Base-by-base conservation (phyloP, 2,329 filamentous ascomycete genomes). In the Colletotrichum echinochloae region DNA sequence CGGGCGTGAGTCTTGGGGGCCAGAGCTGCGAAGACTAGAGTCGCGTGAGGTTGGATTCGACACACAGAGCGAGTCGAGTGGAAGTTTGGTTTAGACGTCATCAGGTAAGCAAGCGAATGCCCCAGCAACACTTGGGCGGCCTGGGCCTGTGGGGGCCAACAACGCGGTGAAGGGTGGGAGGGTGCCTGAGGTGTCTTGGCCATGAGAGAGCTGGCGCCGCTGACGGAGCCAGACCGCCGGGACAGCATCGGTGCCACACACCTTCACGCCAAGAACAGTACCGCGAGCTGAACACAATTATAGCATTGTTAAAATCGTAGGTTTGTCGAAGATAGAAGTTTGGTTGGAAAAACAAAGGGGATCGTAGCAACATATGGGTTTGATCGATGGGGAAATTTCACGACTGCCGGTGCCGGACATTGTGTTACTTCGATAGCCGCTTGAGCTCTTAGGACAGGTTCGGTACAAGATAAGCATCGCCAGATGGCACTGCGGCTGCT, bases 41-140 rank as follows among this genome's bases (percentile, higher is more conserved):
- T 68, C 63, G 55, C 23, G 67, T 66, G 63, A 66, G 51, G 56
- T 55, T 60, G 67, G 54, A 41, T 44, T 60, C 26, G 28, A 44
- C 37, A 39, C 26, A 51, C 35, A 51, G 41, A 55, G 23, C 26
- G 41, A 35, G 37, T 28, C 30, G 35, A 56, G 65, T 59, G 16
- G 64, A 57, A 63, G 64, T 52, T 59, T 63, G 49, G 46, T 57
- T 59, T 46, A 63, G 64, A 71, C 65, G 68, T 68, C 64, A 63
- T 68, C 48, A 56, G 51, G 64, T 63, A 71, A 71, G 68, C 64
- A 52, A 71, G n/a, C n/a, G n/a, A n/a, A n/a, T 70, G 68, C 68
- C 57, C 68, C 37, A 57, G 59, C 68, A 70, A 70, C 65, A 59
- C 62, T 62, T 51, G 52, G 20, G 56, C 41, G 20, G 56, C 41